Evolutionary conservation across 495 filamentous ascomycete species (phyloP).

Genomic region (Penicillium chermesinum): DNA sequence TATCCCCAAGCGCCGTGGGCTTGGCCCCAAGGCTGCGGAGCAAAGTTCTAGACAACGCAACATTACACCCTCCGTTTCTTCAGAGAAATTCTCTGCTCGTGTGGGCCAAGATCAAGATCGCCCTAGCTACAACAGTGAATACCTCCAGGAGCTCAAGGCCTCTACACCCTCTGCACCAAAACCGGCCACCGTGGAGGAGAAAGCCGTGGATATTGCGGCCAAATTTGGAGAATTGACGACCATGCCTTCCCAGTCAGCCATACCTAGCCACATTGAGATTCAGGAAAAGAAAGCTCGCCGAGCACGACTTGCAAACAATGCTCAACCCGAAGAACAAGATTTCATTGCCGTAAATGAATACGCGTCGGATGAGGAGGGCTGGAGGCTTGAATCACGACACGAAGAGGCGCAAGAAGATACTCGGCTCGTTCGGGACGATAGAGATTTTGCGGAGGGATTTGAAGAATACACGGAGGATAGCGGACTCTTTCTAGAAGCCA

Average conservation of each 20-base stretch:
- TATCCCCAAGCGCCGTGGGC: constrained; percentile 62
- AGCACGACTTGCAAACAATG: constrained; percentile 63
- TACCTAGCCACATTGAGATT: constrained; percentile 86
- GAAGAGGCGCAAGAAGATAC: constrained; percentile 51
- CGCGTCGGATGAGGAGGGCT: constrained; percentile 41
- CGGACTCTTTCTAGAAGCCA: constrained; percentile 67
- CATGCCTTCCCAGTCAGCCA: constrained; percentile 37
- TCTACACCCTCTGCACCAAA: constrained; percentile 78
- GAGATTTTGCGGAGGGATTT: constrained; percentile 92
- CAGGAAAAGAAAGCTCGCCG: constrained; percentile 86
- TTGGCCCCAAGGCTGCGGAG: constrained; percentile 67
- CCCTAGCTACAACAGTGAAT: constrained; percentile 81
- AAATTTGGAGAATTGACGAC: constrained; percentile 55
- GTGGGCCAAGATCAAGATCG: constrained; percentile 60
- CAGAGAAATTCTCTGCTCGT: constrained; percentile 48
- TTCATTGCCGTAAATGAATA: constrained; percentile 68
- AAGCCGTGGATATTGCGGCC: constrained; percentile 61
- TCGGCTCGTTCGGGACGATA: constrained; percentile 78
- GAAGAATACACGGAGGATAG: constrained; percentile 89
- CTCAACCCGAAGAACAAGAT: constrained; percentile 63
- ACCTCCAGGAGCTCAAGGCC: constrained; percentile 75
- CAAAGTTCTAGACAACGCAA: constrained; percentile 60
- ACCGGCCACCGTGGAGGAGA: constrained; percentile 46
- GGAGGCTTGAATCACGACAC: constrained; percentile 40
- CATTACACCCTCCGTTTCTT: constrained; percentile 33